Base-by-base conservation (phyloP, 176 grass and related monocot species). In the Eragrostis curvula region DNA sequence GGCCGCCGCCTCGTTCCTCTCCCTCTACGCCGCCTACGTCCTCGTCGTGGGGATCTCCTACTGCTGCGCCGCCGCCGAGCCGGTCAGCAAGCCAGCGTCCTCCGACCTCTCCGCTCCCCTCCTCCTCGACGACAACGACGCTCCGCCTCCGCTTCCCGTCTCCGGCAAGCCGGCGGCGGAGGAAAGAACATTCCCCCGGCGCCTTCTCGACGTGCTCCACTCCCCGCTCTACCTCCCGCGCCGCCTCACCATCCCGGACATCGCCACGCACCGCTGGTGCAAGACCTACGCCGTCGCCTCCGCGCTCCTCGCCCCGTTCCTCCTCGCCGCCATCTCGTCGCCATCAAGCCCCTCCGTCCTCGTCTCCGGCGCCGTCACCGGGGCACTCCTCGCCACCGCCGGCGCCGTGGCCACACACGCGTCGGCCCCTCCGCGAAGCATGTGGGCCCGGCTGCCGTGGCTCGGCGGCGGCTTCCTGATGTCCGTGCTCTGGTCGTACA, bases 181-280 rank as follows among this genome's bases (percentile, higher is more conserved):
- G 56, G 8, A 14, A 58, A 23, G n/a, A 11, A 58, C 56, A 0
- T 12, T 58, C 21, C n/a, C 56, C 56, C 56, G 21, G 9, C 56
- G 56, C 56, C 2, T 58, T 21, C 56, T 58, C 8, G 56, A n/a
- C 56, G 21, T 58, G 21, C 21, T 58, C n/a, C 56, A 58, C 56
- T 23, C 56, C 21, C 56, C 56, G 56, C 56, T 58, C 9, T 58
- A 24, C 56, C 56, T 58, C 56, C 56, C 56, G 21, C 56, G 56
- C 56, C 56, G 56, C 56, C 56, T 58, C 56, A 58, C 56, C 56
- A 58, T 58, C 56, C 56, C 56, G 7, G 56, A 58, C 56, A 58
- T 58, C 56, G 56, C 56, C 9, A 21, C 56, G 56, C 56, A 58
- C n/a, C 56, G 56, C n/a, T 58, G 56, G 56, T 58, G 9, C 21